Conservation (phyloP, 1,139 yeast genomes). For the Suhomyces kunorum region DNA sequence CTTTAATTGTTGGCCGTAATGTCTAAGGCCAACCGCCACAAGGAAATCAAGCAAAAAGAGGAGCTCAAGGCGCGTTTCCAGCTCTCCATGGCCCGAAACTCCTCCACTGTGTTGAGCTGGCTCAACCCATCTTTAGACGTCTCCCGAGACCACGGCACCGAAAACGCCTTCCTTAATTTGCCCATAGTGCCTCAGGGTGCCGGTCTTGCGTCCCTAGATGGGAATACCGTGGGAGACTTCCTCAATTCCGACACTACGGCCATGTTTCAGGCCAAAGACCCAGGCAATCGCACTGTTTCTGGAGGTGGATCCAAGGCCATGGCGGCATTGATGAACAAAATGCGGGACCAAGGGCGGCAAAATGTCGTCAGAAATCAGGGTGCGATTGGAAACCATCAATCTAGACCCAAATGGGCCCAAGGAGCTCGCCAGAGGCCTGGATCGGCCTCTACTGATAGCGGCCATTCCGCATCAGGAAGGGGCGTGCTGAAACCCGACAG, state of each 20-base stretch:
- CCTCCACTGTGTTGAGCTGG: conserved; percentile 46
- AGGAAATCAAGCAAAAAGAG: conserved; percentile 51
- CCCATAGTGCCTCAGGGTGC: conserved; percentile 51
- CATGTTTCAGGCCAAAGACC: conserved; percentile 16
- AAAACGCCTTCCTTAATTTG: conserved; percentile 33
- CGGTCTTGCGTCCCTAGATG: conserved; percentile 31
- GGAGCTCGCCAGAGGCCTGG: background rate
- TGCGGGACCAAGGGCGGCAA: conserved; percentile 36
- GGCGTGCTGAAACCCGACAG: background rate
- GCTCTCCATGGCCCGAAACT: conserved; percentile 41
- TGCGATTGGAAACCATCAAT: too few species aligned
- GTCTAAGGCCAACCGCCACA: conserved; percentile 35
- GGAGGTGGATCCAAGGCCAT: conserved; percentile 33
- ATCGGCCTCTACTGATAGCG: background rate
- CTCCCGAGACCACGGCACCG: conserved; percentile 8
- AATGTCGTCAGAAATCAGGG: too few species aligned
- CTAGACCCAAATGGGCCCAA: conserved; percentile 6
- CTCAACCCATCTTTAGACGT: conserved; percentile 24
- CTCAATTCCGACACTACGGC: conserved; percentile 18
- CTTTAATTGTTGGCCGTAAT: too few species aligned
- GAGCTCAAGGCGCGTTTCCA: conserved; percentile 52
- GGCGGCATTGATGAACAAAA: conserved; percentile 47
- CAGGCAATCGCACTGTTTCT: conserved; percentile 9
- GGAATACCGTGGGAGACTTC: conserved; percentile 34
- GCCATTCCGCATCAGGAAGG: background rate